These are phyloP conservation scores for Xylariaceae sp. DNA, from an alignment of 2,329 filamentous ascomycete species.

Conservation along the genomic window DNA sequence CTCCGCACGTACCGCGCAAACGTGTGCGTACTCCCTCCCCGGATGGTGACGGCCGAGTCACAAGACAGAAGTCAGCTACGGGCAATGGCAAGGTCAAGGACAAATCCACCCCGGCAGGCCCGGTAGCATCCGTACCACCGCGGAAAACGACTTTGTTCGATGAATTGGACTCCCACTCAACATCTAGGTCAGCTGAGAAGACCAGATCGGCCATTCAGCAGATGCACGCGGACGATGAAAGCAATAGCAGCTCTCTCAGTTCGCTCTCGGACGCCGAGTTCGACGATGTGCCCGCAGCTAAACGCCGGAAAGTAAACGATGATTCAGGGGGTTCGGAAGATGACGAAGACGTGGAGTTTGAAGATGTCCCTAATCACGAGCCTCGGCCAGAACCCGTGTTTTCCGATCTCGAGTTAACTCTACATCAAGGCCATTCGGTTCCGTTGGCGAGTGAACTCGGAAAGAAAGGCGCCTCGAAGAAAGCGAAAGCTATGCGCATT, in stretches of 20 bases:
- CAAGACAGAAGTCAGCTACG: conserved; percentile 34
- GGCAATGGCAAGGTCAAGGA: conserved; percentile 30
- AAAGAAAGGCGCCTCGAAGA: conserved; percentile 85
- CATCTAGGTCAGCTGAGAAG: conserved; percentile 47
- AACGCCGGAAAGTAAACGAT: conserved; percentile 43
- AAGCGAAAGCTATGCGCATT: conserved; percentile 76
- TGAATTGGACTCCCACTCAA: conserved; percentile 57
- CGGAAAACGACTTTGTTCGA: conserved; percentile 64
- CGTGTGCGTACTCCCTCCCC: conserved; percentile 56
- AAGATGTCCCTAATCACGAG: conserved; percentile 53
- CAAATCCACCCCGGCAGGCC: conserved; percentile 27
- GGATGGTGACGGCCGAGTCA: conserved; percentile 33
- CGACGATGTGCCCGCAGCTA: conserved; percentile 48
- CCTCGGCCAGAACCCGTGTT: conserved; percentile 49
- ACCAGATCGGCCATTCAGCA: conserved; percentile 47
- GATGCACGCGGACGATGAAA: conserved; percentile 49
- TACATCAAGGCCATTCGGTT: conserved; percentile 62
- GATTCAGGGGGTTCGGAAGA: conserved; percentile 50
- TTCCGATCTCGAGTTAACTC: conserved; percentile 73
- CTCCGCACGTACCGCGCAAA: conserved; percentile 70
- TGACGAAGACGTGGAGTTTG: conserved; percentile 66
- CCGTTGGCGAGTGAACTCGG: conserved; percentile 63
- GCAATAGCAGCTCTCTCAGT: conserved; percentile 50
- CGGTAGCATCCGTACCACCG: conserved; percentile 34
- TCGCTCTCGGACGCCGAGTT: conserved; percentile 63